These are phyloP conservation scores for Ichthyophonus hoferi DNA, from an alignment of 208 protist genomes.

Conservation along the genomic window DNA sequence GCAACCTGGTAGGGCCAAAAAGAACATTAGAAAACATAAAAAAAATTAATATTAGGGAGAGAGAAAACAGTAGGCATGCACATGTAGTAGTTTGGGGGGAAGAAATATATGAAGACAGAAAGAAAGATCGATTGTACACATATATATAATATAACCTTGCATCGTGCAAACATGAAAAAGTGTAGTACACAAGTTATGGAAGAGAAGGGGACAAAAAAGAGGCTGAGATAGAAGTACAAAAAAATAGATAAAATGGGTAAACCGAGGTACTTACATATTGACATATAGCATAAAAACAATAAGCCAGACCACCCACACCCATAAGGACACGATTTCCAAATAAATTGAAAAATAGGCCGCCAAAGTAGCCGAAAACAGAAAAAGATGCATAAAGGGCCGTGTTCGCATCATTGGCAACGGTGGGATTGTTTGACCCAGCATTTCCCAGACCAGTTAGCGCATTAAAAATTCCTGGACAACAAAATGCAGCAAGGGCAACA, in stretches of 20 bases:
- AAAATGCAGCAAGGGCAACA: background rate
- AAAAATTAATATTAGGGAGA: background rate
- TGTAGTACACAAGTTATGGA: background rate
- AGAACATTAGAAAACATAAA: background rate
- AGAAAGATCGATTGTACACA: background rate
- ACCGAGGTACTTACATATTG: too few relatives aligned
- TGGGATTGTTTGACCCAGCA: background rate
- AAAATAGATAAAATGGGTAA: background rate
- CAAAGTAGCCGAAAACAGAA: background rate
- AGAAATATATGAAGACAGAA: background rate
- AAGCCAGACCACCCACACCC: background rate
- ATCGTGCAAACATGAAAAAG: background rate
- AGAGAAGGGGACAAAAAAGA: background rate
- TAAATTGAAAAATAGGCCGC: background rate
- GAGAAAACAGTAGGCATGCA: too few relatives aligned
- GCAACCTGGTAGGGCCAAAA: background rate
- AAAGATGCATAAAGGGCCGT: background rate
- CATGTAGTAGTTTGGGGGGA: background rate
- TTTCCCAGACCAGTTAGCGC: background rate
- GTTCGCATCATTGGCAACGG: background rate
- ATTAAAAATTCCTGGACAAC: slow-evolving; percentile 25
- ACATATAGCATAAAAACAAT: background rate
- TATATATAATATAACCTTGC: background rate
- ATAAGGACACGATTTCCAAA: background rate
- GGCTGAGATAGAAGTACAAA: background rate